Evolutionary conservation across 2,329 filamentous ascomycete species (phyloP).

Genomic region (Xenoacremonium recifei): DNA sequence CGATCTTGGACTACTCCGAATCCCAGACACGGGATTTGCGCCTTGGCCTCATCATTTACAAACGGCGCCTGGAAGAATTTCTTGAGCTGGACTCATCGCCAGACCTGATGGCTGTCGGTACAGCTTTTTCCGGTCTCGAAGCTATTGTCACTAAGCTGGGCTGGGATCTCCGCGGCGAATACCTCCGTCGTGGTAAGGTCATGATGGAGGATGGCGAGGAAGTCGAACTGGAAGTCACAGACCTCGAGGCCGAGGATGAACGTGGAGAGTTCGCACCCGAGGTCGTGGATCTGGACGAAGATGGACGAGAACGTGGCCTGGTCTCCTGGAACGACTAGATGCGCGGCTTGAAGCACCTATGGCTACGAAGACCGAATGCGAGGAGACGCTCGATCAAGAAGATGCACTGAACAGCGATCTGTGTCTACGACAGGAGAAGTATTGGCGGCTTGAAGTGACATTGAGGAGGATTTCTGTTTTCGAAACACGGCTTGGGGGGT

Average conservation of each 20-base stretch:
- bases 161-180: conserved; percentile 56
- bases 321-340: conserved; percentile 45
- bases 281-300: conserved; percentile 51
- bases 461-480: too few species aligned
- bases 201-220: conserved; percentile 54
- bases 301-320: conserved; percentile 50
- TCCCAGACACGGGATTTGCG: conserved; percentile 37
- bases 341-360: conserved; percentile 5
- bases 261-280: conserved; percentile 53
- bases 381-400: too few species aligned
- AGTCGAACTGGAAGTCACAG: conserved; percentile 45
- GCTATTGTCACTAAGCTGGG: conserved; percentile 37
- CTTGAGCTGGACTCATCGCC: conserved; percentile 32
- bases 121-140: conserved; percentile 43
- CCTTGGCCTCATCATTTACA: conserved; percentile 52
- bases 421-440: too few species aligned
- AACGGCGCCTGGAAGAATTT: conserved; percentile 49
- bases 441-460: too few species aligned
- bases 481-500: too few species aligned
- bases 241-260: conserved; percentile 55
- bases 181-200: conserved; percentile 45
- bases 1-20: conserved; percentile 38
- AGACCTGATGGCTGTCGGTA: conserved; percentile 43
- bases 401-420: too few species aligned
- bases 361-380: conserved; percentile 1